phyloP scores from a whole-genome alignment of 2,329 filamentous ascomycete genomes.

The Cercospora janseana region DNA sequence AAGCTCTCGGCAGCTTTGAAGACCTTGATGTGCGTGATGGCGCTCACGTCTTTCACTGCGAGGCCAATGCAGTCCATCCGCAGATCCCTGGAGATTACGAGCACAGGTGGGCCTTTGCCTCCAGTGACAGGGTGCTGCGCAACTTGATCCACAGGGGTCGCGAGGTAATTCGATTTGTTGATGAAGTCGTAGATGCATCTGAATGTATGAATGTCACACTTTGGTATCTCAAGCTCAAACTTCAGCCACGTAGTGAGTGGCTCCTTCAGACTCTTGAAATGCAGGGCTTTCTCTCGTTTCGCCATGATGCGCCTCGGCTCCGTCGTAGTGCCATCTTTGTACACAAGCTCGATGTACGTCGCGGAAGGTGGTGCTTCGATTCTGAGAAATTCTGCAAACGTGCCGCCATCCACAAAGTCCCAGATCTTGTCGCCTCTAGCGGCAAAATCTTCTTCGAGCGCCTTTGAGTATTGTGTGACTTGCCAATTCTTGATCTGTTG shows the following conservation, averaged over 20 bases:
- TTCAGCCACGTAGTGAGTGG: constrained; percentile 34
- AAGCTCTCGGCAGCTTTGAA: constrained; percentile 39
- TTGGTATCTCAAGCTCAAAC: constrained; percentile 37
- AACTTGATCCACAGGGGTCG: constrained; percentile 15
- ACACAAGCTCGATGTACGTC: constrained; percentile 42
- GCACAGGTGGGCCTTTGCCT: constrained; percentile 20
- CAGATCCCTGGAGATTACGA: constrained; percentile 2
- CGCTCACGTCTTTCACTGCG: constrained; percentile 14
- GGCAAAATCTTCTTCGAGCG: constrained; percentile 38
- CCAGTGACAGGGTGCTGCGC: neutral
- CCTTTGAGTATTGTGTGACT: constrained; percentile 33
- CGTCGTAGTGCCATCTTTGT: constrained; percentile 30
- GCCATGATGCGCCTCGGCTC: constrained; percentile 34
- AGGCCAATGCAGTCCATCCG: neutral
- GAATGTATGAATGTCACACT: constrained; percentile 36
- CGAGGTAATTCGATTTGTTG: constrained; percentile 23
- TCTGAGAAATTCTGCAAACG: constrained; percentile 36
- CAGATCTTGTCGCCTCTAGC: constrained; percentile 38
- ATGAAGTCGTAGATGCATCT: constrained; percentile 39
- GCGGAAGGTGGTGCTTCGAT: constrained; percentile 32
- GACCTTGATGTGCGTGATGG: constrained; percentile 31
- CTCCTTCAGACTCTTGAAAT: constrained; percentile 34
- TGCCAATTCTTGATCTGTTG: constrained; percentile 37
- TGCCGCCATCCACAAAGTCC: constrained; percentile 34
- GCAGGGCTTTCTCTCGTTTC: constrained; percentile 32